Percentiles rank a stretch among this genome's conserved stretches.
Evolutionary conservation across 2,329 filamentous ascomycete genomes (phyloP).

Genomic region (Pseudomassariella vexata): DNA sequence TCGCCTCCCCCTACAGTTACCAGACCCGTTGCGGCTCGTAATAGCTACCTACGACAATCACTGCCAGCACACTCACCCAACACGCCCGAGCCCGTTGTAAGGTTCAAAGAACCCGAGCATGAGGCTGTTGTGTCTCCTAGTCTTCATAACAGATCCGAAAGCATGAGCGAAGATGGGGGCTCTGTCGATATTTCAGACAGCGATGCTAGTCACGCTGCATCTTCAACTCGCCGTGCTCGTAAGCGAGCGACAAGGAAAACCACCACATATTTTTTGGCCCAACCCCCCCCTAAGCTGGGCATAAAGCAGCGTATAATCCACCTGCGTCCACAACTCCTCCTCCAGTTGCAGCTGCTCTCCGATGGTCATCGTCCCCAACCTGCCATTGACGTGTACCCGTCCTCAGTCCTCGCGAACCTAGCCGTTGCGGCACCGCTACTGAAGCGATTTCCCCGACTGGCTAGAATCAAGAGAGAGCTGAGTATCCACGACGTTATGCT

Average conservation of each 20-base stretch:
- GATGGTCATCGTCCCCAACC: conserved; percentile 57
- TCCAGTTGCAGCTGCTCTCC: conserved; percentile 66
- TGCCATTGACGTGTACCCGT: conserved; percentile 68
- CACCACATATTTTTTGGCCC: conserved; percentile 62
- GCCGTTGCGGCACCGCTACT: conserved; percentile 53
- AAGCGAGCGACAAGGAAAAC: conserved; percentile 47
- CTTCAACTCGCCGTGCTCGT: conserved; percentile 28
- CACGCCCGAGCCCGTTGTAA: conserved; percentile 12
- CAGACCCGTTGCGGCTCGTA: background rate
- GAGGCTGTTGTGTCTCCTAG: conserved; percentile 13
- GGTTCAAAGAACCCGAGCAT: conserved; percentile 18
- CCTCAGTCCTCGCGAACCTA: conserved; percentile 50
- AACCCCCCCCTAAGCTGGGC: conserved; percentile 55
- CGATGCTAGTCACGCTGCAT: conserved; percentile 37
- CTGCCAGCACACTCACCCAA: conserved; percentile 7
- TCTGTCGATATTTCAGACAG: conserved; percentile 39
- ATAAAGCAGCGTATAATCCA: conserved; percentile 60
- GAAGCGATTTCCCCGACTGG: conserved; percentile 58
- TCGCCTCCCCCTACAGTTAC: conserved; percentile 4
- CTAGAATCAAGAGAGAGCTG: conserved; percentile 57
- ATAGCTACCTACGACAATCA: no score
- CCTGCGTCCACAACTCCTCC: conserved; percentile 60
- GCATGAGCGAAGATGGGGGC: conserved; percentile 44
- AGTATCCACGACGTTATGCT: conserved; percentile 66
- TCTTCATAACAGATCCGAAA: conserved; percentile 16